Evolutionary conservation across 441 rosid genomes (phyloP).

Genomic region (Eutrema salsugineum): DNA sequence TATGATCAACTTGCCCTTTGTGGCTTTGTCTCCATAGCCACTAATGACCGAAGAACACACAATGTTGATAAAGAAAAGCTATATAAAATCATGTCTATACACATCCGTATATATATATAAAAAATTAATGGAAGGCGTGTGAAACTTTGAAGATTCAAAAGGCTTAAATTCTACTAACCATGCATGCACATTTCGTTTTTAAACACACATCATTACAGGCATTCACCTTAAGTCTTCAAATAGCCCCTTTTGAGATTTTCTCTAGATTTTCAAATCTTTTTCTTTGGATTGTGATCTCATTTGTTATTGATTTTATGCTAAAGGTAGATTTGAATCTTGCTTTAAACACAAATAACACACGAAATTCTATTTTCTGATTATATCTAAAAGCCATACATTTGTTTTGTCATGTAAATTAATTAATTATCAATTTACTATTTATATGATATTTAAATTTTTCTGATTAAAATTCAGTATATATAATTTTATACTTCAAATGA

Average conservation of each 20-base stretch:
- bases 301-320: conserved; percentile 22
- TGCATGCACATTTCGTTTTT: conserved; percentile 20
- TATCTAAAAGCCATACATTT: background rate
- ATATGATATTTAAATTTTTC: background rate
- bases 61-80: background rate
- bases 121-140: conserved; percentile 1
- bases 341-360: conserved; percentile 13
- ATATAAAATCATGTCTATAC: background rate
- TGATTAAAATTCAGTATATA: background rate
- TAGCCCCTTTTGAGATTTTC: conserved; percentile 23
- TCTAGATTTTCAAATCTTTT: conserved; percentile 28
- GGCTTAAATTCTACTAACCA: conserved; percentile 8
- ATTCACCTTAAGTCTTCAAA: conserved; percentile 25
- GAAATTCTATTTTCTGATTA: background rate
- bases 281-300: conserved; percentile 24
- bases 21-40: background rate
- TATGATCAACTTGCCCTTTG: conserved; percentile 24
- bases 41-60: conserved; percentile 14
- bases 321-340: conserved; percentile 26
- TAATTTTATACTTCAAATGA: background rate
- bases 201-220: conserved; percentile 30
- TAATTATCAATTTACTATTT: background rate
- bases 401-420: background rate
- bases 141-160: conserved; percentile 13
- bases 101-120: background rate